Conservation (phyloP, 2,329 filamentous ascomycete genomes). For the Aureobasidium sp. region DNA sequence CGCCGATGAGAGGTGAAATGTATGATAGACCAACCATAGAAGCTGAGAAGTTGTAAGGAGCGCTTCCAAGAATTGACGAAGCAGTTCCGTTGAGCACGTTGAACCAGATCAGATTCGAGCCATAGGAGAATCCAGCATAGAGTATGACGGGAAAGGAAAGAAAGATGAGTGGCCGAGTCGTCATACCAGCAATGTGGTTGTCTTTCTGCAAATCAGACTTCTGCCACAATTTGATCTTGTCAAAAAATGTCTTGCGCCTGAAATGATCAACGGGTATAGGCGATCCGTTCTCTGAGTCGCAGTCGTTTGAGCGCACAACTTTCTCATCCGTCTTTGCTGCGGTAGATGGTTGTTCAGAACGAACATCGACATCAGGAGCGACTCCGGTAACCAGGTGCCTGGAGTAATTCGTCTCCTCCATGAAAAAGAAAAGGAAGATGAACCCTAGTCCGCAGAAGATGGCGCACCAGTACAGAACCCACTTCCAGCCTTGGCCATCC, state of each 20-base stretch:
- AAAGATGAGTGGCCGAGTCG: slow-evolving; percentile 19
- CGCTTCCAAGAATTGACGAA: slow-evolving; percentile 29
- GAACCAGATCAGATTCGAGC: slow-evolving; percentile 33
- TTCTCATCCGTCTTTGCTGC: not conserved
- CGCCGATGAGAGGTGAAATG: slow-evolving; percentile 27
- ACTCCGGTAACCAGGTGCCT: not conserved
- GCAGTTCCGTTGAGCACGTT: slow-evolving; percentile 36
- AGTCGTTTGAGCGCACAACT: not conserved
- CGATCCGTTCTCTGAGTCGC: not conserved
- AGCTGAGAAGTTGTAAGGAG: slow-evolving; percentile 30
- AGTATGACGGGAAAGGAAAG: slow-evolving; percentile 30
- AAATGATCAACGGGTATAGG: not conserved
- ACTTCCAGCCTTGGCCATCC: slow-evolving; percentile 30
- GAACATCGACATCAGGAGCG: not conserved
- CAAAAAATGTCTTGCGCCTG: slow-evolving; percentile 23
- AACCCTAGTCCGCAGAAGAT: slow-evolving; percentile 44
- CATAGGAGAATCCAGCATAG: slow-evolving; percentile 33
- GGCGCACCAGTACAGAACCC: slow-evolving; percentile 39
- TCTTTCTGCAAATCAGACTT: slow-evolving; percentile 23
- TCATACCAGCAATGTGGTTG: slow-evolving; percentile 23
- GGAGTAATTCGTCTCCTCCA: slow-evolving; percentile 52
- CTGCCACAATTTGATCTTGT: slow-evolving; percentile 27
- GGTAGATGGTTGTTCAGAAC: not conserved
- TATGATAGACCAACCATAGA: slow-evolving; percentile 32
- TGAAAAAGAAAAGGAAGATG: slow-evolving; percentile 48